phyloP scores from a whole-genome alignment of 441 rosid species.

The Populus hybrid region DNA sequence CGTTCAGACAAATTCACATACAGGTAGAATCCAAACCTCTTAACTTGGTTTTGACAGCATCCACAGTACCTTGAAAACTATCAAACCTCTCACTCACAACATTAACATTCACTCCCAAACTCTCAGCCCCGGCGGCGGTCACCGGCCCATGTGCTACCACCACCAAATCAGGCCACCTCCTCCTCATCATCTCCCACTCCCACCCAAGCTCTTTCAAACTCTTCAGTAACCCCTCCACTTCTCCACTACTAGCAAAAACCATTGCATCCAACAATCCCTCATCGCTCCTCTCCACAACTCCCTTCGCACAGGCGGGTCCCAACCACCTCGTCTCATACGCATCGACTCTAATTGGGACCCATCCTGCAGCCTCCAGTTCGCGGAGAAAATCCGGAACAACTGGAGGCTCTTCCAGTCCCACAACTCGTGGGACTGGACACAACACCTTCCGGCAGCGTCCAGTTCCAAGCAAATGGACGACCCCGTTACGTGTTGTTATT shows the following conservation, averaged over 20 bases:
- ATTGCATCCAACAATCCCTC: constrained; percentile 36
- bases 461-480: constrained; percentile 39
- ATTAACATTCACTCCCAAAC: constrained; percentile 46
- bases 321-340: constrained; percentile 60
- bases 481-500: constrained; percentile 37
- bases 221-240: constrained; percentile 49
- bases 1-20: constrained; percentile 6
- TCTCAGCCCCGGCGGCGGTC: constrained; percentile 54
- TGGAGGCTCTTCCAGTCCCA: constrained; percentile 47
- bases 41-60: constrained; percentile 31
- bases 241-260: constrained; percentile 51
- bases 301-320: constrained; percentile 40
- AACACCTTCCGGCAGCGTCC: constrained; percentile 34
- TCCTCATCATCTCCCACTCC: constrained; percentile 42
- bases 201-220: constrained; percentile 39
- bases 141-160: constrained; percentile 62
- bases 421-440: constrained; percentile 48
- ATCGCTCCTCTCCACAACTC: constrained; percentile 26
- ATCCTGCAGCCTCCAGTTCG: constrained; percentile 32
- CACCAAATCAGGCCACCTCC: constrained; percentile 41
- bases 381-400: constrained; percentile 44
- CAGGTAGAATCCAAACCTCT: constrained; percentile 6
- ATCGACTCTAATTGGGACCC: constrained; percentile 46
- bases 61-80: constrained; percentile 49
- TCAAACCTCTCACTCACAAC: constrained; percentile 35